Conservation (phyloP, 176 grass and related monocot species). For the Lolium multiflorum region DNA sequence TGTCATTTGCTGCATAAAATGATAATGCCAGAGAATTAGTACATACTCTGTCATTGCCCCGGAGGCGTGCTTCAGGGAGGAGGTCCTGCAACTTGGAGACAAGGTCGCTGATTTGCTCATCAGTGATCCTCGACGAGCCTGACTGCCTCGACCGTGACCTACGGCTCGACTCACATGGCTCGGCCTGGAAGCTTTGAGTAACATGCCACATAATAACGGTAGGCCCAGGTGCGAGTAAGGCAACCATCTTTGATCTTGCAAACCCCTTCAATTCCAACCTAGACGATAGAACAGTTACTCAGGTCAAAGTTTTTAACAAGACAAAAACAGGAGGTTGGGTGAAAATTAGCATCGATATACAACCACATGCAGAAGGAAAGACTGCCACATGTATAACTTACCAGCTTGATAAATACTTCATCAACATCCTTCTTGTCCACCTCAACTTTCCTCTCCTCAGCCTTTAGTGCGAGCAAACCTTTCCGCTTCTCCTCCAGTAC, state of each 20-base stretch:
- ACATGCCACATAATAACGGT: too few relatives aligned
- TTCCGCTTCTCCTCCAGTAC: conserved; percentile 72
- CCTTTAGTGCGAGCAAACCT: conserved; percentile 59
- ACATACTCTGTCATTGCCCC: conserved; percentile 75
- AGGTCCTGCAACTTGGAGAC: conserved; percentile 90
- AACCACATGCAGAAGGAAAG: neutral
- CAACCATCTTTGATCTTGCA: too few relatives aligned
- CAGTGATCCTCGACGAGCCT: conserved; percentile 79
- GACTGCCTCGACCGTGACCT: conserved; percentile 80
- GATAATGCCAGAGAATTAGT: neutral
- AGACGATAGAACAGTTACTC: neutral
- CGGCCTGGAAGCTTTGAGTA: too few relatives aligned
- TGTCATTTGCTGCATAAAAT: conserved; percentile 22
- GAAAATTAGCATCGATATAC: neutral
- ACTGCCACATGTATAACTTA: neutral
- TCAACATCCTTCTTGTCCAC: conserved; percentile 65
- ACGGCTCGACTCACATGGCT: too few relatives aligned
- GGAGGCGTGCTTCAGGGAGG: conserved; percentile 70
- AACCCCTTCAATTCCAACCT: too few relatives aligned
- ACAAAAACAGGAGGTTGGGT: neutral
- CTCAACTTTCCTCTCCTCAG: conserved; percentile 81
- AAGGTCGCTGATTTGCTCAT: conserved; percentile 91
- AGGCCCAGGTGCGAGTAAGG: too few relatives aligned
- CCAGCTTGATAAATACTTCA: conserved; percentile 81
- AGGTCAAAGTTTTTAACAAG: neutral